Evolutionary conservation across 495 filamentous ascomycete genomes (phyloP).

Genomic region (Podospora fimiseda): DNA sequence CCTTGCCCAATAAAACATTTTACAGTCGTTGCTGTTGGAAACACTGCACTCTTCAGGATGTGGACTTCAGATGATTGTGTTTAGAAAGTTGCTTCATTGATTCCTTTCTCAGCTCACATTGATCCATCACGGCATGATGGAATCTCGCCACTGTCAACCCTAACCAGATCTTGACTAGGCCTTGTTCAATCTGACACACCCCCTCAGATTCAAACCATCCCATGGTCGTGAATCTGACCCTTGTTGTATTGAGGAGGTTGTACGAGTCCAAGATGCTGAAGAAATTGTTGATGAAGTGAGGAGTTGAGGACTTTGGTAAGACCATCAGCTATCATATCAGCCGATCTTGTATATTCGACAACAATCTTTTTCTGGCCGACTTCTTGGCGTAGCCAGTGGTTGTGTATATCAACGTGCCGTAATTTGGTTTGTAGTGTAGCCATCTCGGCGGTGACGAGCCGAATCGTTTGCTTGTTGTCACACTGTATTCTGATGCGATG

Average conservation of each 20-base stretch:
- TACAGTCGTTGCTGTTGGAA: no score
- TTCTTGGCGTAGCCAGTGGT: no score
- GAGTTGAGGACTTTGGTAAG: neutral
- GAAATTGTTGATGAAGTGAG: neutral
- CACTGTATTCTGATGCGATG: constrained; percentile 7
- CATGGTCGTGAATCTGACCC: neutral
- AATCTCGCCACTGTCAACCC: no score
- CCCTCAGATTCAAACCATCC: neutral
- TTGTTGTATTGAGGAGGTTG: neutral
- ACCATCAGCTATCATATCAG: constrained; percentile 1
- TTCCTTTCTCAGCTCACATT: no score
- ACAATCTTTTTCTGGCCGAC: neutral
- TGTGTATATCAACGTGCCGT: constrained; percentile 15
- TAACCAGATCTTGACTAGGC: no score
- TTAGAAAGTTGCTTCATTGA: no score
- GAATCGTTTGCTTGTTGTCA: constrained; percentile 17
- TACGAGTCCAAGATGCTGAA: neutral
- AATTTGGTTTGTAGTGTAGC: constrained; percentile 15
- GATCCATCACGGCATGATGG: no score
- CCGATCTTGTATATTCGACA: neutral
- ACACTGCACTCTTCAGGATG: no score
- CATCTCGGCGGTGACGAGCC: constrained; percentile 10
- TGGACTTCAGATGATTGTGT: no score
- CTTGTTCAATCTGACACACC: constrained; percentile 1
- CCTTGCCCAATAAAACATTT: no score